These are phyloP conservation scores for Lignosus rhinocerotis DNA, from an alignment of 1,284 basidiomycete species.

Conservation along the genomic window DNA sequence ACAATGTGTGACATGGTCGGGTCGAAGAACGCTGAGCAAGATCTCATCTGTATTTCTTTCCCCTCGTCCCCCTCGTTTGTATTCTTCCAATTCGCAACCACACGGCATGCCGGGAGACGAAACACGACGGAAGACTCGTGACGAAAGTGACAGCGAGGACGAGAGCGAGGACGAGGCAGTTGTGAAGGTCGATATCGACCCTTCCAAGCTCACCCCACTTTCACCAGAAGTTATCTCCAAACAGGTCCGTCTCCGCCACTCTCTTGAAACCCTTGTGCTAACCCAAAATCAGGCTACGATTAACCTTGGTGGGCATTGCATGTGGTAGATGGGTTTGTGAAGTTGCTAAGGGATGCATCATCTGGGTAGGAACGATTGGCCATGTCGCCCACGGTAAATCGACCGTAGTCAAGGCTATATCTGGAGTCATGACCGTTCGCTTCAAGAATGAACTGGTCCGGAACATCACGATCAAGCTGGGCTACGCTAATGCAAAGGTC, in stretches of 20 bases:
- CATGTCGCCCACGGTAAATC: conserved; percentile 99
- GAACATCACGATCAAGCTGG: conserved; percentile 99
- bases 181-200: conserved; percentile 72
- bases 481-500: conserved; percentile 98
- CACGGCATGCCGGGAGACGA: conserved; percentile 61
- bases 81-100: not conserved
- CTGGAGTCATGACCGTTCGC: conserved; percentile 97
- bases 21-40: not conserved
- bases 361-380: conserved; percentile 81
- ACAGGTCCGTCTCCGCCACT: conserved; percentile 64
- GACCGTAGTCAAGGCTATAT: conserved; percentile 98
- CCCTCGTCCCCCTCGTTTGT: not conserved
- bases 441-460: conserved; percentile 99
- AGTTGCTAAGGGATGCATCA: conserved; percentile 11
- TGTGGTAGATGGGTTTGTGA: not conserved
- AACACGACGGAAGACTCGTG: conserved; percentile 57
- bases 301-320: conserved; percentile 63
- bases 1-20: conserved; percentile 1
- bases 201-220: conserved; percentile 83
- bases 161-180: conserved; percentile 54
- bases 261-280: not conserved
- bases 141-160: conserved; percentile 68
- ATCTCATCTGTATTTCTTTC: not conserved
- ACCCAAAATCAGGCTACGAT: conserved; percentile 67
- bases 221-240: conserved; percentile 97